phyloP scores from a whole-genome alignment of 2,329 filamentous ascomycete species.

The Colletotrichum sp. region DNA sequence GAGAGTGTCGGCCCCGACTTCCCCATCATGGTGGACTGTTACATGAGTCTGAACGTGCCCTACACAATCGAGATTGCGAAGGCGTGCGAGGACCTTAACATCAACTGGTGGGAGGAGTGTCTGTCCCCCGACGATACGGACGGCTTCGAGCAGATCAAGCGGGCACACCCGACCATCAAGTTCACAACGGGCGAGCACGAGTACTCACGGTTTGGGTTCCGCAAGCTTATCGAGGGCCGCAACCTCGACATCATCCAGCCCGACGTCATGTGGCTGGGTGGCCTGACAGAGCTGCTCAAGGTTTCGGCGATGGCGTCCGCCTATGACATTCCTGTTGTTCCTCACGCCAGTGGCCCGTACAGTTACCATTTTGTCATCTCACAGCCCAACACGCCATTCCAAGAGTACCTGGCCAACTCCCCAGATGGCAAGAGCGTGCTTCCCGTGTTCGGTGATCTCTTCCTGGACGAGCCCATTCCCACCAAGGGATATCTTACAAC shows the following conservation, averaged over 20 bases:
- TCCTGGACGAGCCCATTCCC: conserved; percentile 89
- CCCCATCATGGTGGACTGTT: conserved; percentile 94
- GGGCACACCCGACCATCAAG: conserved; percentile 86
- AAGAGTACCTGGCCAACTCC: conserved; percentile 94
- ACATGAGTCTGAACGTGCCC: conserved; percentile 92
- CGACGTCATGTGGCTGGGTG: conserved; percentile 97
- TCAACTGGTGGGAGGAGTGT: conserved; percentile 98
- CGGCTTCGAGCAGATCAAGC: conserved; percentile 88
- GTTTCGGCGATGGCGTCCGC: conserved; percentile 88
- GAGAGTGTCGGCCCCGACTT: conserved; percentile 88
- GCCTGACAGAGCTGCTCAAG: conserved; percentile 89
- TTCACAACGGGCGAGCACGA: conserved; percentile 98
- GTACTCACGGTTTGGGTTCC: conserved; percentile 93
- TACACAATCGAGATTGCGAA: conserved; percentile 94
- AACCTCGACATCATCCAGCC: conserved; percentile 95
- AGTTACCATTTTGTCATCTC: conserved; percentile 97
- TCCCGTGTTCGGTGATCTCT: conserved; percentile 91
- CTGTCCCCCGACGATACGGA: conserved; percentile 91
- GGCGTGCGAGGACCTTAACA: conserved; percentile 80
- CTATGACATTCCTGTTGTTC: conserved; percentile 93
- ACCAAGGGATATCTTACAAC: conserved; percentile 82
- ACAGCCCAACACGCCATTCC: conserved; percentile 91
- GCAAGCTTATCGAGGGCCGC: conserved; percentile 88
- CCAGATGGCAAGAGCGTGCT: conserved; percentile 88
- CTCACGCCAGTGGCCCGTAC: conserved; percentile 93